A percentile compares a stretch with the other conserved stretches of the same genome.
phyloP scores from a whole-genome alignment of 2,329 filamentous ascomycete species.

The Ophiocordyceps unilateralis region DNA sequence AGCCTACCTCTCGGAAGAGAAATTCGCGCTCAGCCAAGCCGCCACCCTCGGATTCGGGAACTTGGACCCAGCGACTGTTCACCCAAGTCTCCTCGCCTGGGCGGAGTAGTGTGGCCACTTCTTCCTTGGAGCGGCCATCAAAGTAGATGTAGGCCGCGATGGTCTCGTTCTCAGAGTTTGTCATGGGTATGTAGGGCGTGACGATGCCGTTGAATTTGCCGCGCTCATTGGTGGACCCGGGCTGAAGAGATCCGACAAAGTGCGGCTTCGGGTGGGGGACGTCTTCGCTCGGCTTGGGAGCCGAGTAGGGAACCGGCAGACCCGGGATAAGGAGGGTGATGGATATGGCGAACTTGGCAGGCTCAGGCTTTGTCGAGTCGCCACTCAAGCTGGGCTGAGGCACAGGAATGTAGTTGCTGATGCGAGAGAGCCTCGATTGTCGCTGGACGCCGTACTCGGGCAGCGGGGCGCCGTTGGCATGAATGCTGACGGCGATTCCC shows the following conservation, averaged over 20 bases:
- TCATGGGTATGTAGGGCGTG: slow-evolving; percentile 79
- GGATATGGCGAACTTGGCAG: slow-evolving; percentile 93
- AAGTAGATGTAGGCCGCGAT: slow-evolving; percentile 99
- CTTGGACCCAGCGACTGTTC: slow-evolving; percentile 92
- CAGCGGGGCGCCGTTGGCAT: slow-evolving; percentile 63
- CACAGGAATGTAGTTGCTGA: slow-evolving; percentile 94
- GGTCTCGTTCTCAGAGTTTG: slow-evolving; percentile 85
- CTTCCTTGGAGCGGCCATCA: slow-evolving; percentile 85
- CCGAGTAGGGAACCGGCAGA: slow-evolving; percentile 81
- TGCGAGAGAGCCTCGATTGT: slow-evolving; percentile 76
- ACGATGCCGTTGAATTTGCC: slow-evolving; percentile 38
- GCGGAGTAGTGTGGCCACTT: slow-evolving; percentile 83
- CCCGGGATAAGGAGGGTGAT: slow-evolving; percentile 87
- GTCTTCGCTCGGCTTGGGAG: slow-evolving; percentile 58
- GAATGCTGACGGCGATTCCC: slow-evolving; percentile 95
- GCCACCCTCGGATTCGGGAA: slow-evolving; percentile 78
- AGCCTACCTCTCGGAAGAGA: slow-evolving; percentile 85
- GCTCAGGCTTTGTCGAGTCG: slow-evolving; percentile 61
- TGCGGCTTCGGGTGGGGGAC: slow-evolving; percentile 71
- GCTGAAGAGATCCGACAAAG: slow-evolving; percentile 52
- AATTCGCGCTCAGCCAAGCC: slow-evolving; percentile 94
- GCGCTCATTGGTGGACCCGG: slow-evolving; percentile 30
- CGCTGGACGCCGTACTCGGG: slow-evolving; percentile 90
- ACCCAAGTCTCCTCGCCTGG: slow-evolving; percentile 98
- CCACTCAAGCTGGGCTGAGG: slow-evolving; percentile 58